These are phyloP conservation scores for Nephromyces sp. DNA, from an alignment of 169 alveolate species.

Conservation along the genomic window DNA sequence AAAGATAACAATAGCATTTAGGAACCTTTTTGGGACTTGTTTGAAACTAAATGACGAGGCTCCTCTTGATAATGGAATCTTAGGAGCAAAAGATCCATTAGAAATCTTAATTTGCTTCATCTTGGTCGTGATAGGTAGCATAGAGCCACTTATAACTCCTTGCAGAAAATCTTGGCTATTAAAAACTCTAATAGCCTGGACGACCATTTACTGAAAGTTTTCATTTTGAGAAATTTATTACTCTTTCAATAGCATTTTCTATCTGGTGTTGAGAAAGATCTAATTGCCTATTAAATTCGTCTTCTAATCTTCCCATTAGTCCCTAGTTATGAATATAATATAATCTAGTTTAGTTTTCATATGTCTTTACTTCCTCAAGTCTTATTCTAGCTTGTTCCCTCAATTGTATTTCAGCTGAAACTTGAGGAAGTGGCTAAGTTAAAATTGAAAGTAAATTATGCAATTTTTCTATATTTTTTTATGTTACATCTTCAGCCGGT, in stretches of 20 bases:
- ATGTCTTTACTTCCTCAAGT: slow-evolving; percentile 13
- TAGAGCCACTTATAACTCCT: slow-evolving; percentile 16
- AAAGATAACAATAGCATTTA: too few species aligned
- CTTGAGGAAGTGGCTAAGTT: slow-evolving; percentile 33
- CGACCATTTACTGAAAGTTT: neutral
- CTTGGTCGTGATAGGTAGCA: slow-evolving; percentile 9
- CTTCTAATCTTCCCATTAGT: slow-evolving; percentile 31
- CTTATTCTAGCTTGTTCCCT: slow-evolving; percentile 22
- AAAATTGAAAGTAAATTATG: neutral
- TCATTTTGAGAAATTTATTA: neutral
- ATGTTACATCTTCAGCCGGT: slow-evolving; percentile 33
- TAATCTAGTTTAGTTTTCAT: neutral
- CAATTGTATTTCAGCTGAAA: slow-evolving; percentile 26
- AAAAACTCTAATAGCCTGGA: slow-evolving; percentile 32
- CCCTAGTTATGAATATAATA: neutral
- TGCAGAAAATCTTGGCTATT: slow-evolving; percentile 23
- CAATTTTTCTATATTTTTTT: neutral
- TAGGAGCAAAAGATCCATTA: neutral
- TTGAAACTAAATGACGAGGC: too few species aligned
- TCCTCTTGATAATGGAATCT: too few species aligned
- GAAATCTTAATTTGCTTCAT: neutral
- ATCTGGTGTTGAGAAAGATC: slow-evolving; percentile 27
- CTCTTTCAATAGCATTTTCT: slow-evolving; percentile 22
- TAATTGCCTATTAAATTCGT: slow-evolving; percentile 29
- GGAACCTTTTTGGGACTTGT: too few species aligned